Percentiles rank a stretch among this genome's conserved stretches.
These are phyloP conservation scores for Corynascus novoguineensis DNA, from an alignment of 495 filamentous ascomycete genomes.

Conservation along the genomic window DNA sequence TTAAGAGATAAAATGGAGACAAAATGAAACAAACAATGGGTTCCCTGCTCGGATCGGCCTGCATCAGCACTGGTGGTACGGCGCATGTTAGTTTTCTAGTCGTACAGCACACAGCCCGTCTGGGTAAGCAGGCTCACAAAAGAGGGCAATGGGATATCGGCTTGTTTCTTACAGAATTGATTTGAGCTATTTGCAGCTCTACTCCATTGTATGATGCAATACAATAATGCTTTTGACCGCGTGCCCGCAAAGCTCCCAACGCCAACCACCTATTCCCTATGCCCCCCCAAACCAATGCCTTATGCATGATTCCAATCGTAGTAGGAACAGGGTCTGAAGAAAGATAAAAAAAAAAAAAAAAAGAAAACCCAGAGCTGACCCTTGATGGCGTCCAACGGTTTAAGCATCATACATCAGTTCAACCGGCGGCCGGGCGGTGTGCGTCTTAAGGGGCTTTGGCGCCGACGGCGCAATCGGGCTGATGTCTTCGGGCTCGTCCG, in stretches of 20 bases:
- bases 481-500: constrained; percentile 47
- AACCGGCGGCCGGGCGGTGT: constrained; percentile 81
- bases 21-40: no score
- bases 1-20: no score
- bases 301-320: neutral
- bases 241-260: constrained; percentile 6
- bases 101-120: no score
- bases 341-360: neutral
- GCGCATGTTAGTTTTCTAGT: no score
- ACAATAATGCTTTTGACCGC: constrained; percentile 4
- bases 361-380: neutral
- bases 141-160: no score
- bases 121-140: no score
- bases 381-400: neutral
- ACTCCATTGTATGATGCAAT: neutral
- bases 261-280: neutral
- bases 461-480: constrained; percentile 40
- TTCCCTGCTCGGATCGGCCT: no score
- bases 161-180: neutral
- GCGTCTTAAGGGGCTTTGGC: constrained; percentile 55
- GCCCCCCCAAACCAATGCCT: neutral
- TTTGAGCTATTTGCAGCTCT: neutral
- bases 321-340: neutral
- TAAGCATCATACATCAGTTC: constrained; percentile 68
- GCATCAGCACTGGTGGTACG: neutral